Base-by-base conservation (phyloP, 805 yeast species). In the Spathaspora hagerdaliae region DNA sequence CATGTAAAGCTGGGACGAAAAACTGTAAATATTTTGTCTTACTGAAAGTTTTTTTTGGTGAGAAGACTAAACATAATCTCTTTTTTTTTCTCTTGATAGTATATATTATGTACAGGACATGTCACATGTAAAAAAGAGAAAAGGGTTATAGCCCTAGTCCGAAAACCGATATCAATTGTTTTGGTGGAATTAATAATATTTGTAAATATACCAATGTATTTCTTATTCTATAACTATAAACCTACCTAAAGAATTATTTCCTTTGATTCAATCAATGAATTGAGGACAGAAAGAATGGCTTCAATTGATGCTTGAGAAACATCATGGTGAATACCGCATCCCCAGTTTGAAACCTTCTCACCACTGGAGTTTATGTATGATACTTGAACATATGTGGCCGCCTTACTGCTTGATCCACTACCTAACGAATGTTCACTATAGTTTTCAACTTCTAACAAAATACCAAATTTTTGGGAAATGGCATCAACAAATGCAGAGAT, bases 381-480 rank as follows among this genome's bases (percentile, higher is more conserved):
- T 63, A 77, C 78, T 52, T 79, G 85, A 48, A 91, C 82, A 63
- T 78, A 85, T 8, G 91, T 78, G 38, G 88, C 91, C 54, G 91
- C 92, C 64, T 81, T 78, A 44, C 86, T 80, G 51, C 75, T 76
- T 19, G 88, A 77, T 49, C 87, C 90, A 39, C 80, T 69, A 51
- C 90, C 90, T 53, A 85, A 74, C 47, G 86, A 79, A 63, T 85
- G 92, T 65, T 85, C 92, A 27, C 77, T 73, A 64, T 85, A 85
- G 60, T 80, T 76, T 53, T 77, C 76, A 29, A 85, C 86, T 65
- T 81, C 86, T 37, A 85, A 69, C 49, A 71, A 69, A 46, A 73
- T 69, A 35, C 78, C 78, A 43, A 80, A 71, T 48, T 74, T 69
- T 42, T 71, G 64, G 24, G 83, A 71, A 40, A 84, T 61, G 13